These are phyloP conservation scores for Aplosporella prunicola DNA, from an alignment of 2,329 filamentous ascomycete genomes.

Conservation along the genomic window DNA sequence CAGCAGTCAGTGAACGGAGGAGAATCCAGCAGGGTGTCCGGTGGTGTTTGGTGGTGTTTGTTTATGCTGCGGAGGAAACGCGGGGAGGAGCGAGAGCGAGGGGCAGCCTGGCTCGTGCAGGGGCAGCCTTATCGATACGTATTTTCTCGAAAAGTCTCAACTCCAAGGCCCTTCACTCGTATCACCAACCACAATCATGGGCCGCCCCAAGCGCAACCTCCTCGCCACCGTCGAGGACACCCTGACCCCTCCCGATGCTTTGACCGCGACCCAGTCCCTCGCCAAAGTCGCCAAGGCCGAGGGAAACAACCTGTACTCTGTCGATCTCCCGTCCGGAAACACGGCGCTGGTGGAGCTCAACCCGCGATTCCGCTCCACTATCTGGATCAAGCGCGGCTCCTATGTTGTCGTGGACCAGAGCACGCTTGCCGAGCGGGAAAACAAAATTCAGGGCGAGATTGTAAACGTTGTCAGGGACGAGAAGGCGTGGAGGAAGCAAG, in stretches of 20 bases:
- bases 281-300: slow-evolving; percentile 72
- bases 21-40: too few relatives aligned
- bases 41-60: too few relatives aligned
- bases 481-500: slow-evolving; percentile 79
- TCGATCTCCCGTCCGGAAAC: slow-evolving; percentile 56
- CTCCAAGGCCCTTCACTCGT: background rate
- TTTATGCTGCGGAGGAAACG: too few relatives aligned
- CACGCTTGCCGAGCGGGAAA: slow-evolving; percentile 55
- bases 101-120: too few relatives aligned
- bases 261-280: slow-evolving; percentile 50
- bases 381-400: slow-evolving; percentile 85
- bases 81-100: too few relatives aligned
- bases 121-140: too few relatives aligned
- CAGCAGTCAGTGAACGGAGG: too few relatives aligned
- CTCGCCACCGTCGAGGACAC: slow-evolving; percentile 69
- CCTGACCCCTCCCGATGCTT: slow-evolving; percentile 47
- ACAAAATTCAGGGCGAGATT: slow-evolving; percentile 80
- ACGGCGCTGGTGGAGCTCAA: slow-evolving; percentile 70
- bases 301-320: slow-evolving; percentile 82
- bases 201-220: slow-evolving; percentile 65
- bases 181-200: slow-evolving; percentile 43
- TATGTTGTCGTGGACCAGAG: slow-evolving; percentile 75
- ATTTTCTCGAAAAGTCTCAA: too few relatives aligned
- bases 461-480: slow-evolving; percentile 88
- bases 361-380: slow-evolving; percentile 76